Evolutionary conservation across 352 stramenopile genomes (phyloP).

Genomic region (Pythium scleroteichum): DNA sequence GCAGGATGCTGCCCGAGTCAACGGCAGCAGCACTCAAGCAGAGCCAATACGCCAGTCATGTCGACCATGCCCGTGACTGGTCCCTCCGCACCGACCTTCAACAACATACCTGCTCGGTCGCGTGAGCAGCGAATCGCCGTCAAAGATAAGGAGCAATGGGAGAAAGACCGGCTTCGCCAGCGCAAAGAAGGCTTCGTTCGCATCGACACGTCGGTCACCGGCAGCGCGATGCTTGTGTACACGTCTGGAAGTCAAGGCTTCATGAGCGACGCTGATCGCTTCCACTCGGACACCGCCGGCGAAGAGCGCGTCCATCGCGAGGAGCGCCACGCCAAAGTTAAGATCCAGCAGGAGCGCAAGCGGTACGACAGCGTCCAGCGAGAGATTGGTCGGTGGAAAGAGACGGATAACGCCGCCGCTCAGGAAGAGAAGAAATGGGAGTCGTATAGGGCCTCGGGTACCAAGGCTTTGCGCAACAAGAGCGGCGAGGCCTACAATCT

Average conservation of each 20-base stretch:
- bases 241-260: conserved; percentile 63
- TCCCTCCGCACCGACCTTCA: conserved; percentile 42
- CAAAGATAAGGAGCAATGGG: conserved; percentile 75
- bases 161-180: conserved; percentile 68
- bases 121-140: conserved; percentile 69
- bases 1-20: too few species aligned
- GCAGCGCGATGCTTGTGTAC: conserved; percentile 73
- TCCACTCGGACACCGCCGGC: conserved; percentile 88
- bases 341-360: conserved; percentile 66
- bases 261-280: conserved; percentile 85
- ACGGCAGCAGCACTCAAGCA: too few species aligned
- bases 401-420: conserved; percentile 65
- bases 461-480: conserved; percentile 87
- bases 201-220: conserved; percentile 66
- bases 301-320: conserved; percentile 76
- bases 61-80: background rate
- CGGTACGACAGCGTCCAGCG: conserved; percentile 59
- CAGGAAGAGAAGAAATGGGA: conserved; percentile 75
- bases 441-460: conserved; percentile 56
- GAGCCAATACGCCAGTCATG: conserved; percentile 6
- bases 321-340: conserved; percentile 44
- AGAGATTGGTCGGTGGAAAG: conserved; percentile 84
- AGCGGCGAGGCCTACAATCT: conserved; percentile 86
- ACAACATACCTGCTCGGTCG: conserved; percentile 77
- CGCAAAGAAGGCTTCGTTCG: conserved; percentile 71